Conservation (phyloP, 306 rosid species). For the Begonia masoniana region DNA sequence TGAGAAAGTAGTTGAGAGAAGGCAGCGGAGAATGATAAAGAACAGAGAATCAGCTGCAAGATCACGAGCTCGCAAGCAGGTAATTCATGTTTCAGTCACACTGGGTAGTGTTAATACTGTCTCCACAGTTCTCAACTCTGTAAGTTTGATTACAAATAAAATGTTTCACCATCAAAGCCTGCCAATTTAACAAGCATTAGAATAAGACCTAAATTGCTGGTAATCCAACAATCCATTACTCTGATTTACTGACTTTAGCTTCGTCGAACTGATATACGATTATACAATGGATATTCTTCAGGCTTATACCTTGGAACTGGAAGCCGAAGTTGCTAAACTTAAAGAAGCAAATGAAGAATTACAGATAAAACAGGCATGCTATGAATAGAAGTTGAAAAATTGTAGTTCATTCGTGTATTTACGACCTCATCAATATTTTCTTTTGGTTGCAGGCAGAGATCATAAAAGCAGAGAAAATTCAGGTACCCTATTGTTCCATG, state of each 20-base stretch:
- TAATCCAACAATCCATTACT: no score
- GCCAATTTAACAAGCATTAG: not conserved
- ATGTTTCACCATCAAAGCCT: not conserved
- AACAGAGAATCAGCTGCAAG: slow-evolving; percentile 97
- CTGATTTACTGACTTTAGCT: no score
- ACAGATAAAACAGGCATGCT: slow-evolving; percentile 54
- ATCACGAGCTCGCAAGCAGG: slow-evolving; percentile 99
- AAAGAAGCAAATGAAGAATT: slow-evolving; percentile 65
- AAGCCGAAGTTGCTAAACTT: slow-evolving; percentile 70
- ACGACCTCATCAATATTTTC: slow-evolving; percentile 4
- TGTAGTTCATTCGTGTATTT: slow-evolving; percentile 2
- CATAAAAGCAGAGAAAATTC: slow-evolving; percentile 49
- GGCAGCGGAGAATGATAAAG: slow-evolving; percentile 93
- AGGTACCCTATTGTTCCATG: slow-evolving; percentile 23
- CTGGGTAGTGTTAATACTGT: no score
- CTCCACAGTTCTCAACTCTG: no score
- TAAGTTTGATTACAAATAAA: no score
- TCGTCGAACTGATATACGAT: not conserved
- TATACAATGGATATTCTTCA: slow-evolving; percentile 12
- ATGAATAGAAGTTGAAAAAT: not conserved
- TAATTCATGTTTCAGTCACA: slow-evolving; percentile 5
- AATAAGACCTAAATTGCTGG: no score
- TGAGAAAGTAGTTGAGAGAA: slow-evolving; percentile 89
- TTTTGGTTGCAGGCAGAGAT: slow-evolving; percentile 45
- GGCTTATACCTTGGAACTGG: slow-evolving; percentile 93